Percentiles rank a stretch among this genome's conserved stretches.
Conservation (phyloP, 2,329 filamentous ascomycete species). For the Boeremia lycopersici region DNA sequence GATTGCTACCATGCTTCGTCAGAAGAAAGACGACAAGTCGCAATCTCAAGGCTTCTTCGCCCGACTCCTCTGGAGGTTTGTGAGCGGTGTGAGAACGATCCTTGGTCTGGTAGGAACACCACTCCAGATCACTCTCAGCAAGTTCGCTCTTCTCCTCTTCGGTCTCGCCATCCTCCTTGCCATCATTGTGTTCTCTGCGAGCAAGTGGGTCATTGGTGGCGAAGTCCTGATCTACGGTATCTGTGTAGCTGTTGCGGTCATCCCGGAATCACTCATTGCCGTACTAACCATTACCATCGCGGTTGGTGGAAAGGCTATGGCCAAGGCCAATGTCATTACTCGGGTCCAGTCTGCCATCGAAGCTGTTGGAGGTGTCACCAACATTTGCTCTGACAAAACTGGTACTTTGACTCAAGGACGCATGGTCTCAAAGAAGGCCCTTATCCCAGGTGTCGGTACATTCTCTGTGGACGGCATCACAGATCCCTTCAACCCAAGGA, state of each 20-base stretch:
- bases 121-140: constrained; percentile 82
- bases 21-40: constrained; percentile 58
- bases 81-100: constrained; percentile 54
- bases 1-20: constrained; percentile 72
- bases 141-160: constrained; percentile 82
- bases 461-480: constrained; percentile 43
- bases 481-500: constrained; percentile 44
- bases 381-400: constrained; percentile 51
- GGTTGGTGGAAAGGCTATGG: constrained; percentile 51
- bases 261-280: constrained; percentile 63
- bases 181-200: constrained; percentile 71
- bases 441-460: constrained; percentile 44
- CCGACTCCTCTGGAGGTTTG: constrained; percentile 37
- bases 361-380: constrained; percentile 50
- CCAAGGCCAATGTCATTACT: constrained; percentile 49
- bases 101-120: constrained; percentile 79
- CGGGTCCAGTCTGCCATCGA: constrained; percentile 49
- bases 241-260: constrained; percentile 55
- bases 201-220: constrained; percentile 51
- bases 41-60: constrained; percentile 56
- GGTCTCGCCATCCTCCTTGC: constrained; percentile 73
- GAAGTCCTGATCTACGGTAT: constrained; percentile 57
- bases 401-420: constrained; percentile 49
- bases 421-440: constrained; percentile 48
- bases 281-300: constrained; percentile 71